These are phyloP conservation scores for Phytophthora pisi DNA, from an alignment of 352 stramenopile species.

Conservation along the genomic window DNA sequence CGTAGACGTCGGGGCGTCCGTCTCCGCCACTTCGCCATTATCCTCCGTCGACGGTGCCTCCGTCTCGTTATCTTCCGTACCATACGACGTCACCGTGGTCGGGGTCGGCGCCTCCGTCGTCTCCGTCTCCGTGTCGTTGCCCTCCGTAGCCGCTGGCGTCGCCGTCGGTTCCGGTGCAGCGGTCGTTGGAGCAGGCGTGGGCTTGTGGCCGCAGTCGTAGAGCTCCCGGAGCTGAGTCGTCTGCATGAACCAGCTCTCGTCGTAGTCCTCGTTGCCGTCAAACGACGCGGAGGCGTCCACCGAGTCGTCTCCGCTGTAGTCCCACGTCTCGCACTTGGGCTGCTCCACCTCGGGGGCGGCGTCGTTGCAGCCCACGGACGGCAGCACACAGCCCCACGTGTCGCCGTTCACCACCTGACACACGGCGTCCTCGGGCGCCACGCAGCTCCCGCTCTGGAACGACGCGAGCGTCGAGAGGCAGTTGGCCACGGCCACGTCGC, in stretches of 20 bases:
- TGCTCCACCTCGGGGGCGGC: conserved; percentile 8
- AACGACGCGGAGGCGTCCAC: conserved; percentile 26
- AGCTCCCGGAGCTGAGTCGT: conserved; percentile 33
- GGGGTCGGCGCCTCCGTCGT: background rate
- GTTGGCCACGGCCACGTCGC: conserved; percentile 40
- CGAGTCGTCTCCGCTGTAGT: conserved; percentile 33
- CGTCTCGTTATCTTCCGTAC: background rate
- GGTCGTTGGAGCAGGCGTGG: conserved; percentile 37
- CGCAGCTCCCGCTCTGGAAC: conserved; percentile 29
- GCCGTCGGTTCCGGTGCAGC: conserved; percentile 14
- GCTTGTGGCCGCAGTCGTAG: conserved; percentile 29
- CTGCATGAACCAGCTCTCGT: conserved; percentile 42
- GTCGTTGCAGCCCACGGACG: conserved; percentile 40
- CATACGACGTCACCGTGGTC: background rate
- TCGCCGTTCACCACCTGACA: conserved; percentile 39
- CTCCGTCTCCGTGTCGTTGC: conserved; percentile 10
- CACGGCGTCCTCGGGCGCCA: conserved; percentile 43
- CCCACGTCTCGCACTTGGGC: conserved; percentile 35
- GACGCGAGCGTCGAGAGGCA: conserved; percentile 46
- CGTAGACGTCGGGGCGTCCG: background rate
- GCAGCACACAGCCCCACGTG: conserved; percentile 55
- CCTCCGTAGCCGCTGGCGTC: conserved; percentile 2
- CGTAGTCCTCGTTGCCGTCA: conserved; percentile 32
- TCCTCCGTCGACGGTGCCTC: background rate
- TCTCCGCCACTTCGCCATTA: background rate